A percentile compares a stretch with the other conserved stretches of the same genome.
These are phyloP conservation scores for Fraxinus sp. DNA, from an alignment of 305 asterid species.

Conservation along the genomic window DNA sequence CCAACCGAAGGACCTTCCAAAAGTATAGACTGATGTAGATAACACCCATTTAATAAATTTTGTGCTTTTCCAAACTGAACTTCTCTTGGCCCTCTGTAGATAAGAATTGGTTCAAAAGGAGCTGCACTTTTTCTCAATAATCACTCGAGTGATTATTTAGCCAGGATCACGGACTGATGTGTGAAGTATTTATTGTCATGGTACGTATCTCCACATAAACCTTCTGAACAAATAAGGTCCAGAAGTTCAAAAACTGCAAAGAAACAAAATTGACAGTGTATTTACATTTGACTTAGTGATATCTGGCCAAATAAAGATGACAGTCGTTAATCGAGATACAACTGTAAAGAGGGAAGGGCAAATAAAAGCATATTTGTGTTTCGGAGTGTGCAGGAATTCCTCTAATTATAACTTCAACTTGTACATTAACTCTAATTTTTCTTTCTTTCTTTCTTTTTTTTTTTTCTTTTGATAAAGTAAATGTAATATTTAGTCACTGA, in stretches of 20 bases:
- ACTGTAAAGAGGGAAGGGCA: not conserved
- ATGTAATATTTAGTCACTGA: not conserved
- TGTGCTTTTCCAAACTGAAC: constrained; percentile 12
- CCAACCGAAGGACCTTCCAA: constrained; percentile 6
- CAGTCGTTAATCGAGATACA: not conserved
- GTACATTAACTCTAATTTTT: not conserved
- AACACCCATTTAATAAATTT: constrained; percentile 3
- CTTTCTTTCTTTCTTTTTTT: not conserved
- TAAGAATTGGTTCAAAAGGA: not conserved
- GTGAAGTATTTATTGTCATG: constrained; percentile 4
- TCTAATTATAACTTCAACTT: not conserved
- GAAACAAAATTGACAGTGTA: constrained; percentile 21
- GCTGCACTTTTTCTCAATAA: constrained; percentile 12
- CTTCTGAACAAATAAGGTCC: constrained; percentile 11
- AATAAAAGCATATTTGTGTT: not conserved
- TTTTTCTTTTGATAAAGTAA: not conserved
- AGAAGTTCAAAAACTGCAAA: constrained; percentile 15
- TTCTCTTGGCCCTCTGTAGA: not conserved
- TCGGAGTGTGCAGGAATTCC: not conserved
- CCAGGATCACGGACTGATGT: constrained; percentile 5
- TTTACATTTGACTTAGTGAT: constrained; percentile 13
- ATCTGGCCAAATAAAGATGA: constrained; percentile 17
- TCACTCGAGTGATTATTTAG: constrained; percentile 7
- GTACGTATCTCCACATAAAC: constrained; percentile 2
- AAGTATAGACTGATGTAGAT: constrained; percentile 11